Evolutionary conservation across 2,329 filamentous ascomycete species (phyloP), one percentile per base, ranked within the genome.

Genomic region (Zelopaecilomyces penicillatus): DNA sequence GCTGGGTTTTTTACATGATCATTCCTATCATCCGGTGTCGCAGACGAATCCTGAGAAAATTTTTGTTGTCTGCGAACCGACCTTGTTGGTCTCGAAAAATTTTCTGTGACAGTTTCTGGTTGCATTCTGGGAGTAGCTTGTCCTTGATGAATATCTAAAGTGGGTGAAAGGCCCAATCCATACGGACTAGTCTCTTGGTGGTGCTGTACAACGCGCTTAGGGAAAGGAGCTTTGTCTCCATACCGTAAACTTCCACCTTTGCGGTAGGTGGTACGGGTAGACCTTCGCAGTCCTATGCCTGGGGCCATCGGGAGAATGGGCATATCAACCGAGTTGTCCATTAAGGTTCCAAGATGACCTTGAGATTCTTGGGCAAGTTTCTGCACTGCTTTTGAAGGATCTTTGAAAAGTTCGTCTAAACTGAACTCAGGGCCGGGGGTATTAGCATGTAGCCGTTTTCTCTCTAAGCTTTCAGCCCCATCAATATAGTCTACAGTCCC

Each of bases 231-330:
- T 43, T 85, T 78, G 48, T 93, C 85, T 27, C 86, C 85, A 52
- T 83, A 87, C 41, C 85, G 83, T 50, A 95, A 64, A 67, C 90
- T 96, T 31, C 90, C 90, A 46, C 87, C 75, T 55, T 81, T 87
- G 56, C 90, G 75, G 63, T 97, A 97, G 28, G 87, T 91, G 5
- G 93, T 98, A 44, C 87, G 79, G 19, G 89, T 98, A 9, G 93
- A 96, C 50, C 93, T 80, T 54, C 93, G 84, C 40, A 98, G 69
- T 30, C 87, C 87, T 63, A 84, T 81, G 4, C 87, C 87, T 1
- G 82, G 81, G 19, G 84, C 81, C 46, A 84, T 78, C 1, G 89
- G 86, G 36, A 97, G 69, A 51, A 97, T 95, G 5, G 90, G 89
- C 69, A 85, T 83, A 59, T 97, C 91, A 35, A 87, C 86, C 54